Percentiles rank a stretch among this genome's conserved stretches.
Conservation (phyloP, 2,329 filamentous ascomycete genomes). For the Trichoderma oligosporum region DNA sequence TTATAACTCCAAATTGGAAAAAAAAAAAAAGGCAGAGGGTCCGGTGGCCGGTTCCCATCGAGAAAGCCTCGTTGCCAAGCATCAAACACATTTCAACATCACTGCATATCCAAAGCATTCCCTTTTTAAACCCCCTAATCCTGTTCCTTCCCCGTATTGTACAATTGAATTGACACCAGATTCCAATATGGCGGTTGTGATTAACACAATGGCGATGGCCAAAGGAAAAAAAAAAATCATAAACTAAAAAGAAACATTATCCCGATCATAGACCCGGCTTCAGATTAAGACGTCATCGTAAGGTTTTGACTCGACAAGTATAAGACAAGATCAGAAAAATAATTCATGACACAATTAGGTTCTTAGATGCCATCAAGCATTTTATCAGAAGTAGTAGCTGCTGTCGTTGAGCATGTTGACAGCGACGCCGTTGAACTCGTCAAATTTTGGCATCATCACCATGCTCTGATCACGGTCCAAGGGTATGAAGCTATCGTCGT, state of each 20-base stretch:
- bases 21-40: conserved; percentile 6
- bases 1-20: conserved; percentile 22
- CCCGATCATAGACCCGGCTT: conserved; percentile 12
- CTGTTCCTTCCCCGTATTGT: conserved; percentile 18
- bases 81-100: conserved; percentile 10
- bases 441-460: conserved; percentile 52
- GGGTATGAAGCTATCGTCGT: conserved; percentile 41
- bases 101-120: conserved; percentile 12
- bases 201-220: conserved; percentile 4
- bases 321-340: conserved; percentile 11
- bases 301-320: conserved; percentile 5
- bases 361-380: conserved; percentile 24
- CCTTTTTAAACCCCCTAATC: conserved; percentile 16
- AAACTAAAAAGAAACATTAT: conserved; percentile 19
- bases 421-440: conserved; percentile 49
- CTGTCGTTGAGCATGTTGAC: conserved; percentile 50
- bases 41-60: conserved; percentile 2
- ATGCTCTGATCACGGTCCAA: conserved; percentile 46
- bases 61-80: conserved; percentile 12
- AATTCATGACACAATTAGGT: background rate
- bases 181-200: conserved; percentile 13
- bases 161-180: conserved; percentile 18
- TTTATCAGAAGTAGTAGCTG: conserved; percentile 52
- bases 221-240: background rate
- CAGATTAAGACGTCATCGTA: conserved; percentile 16